Evolutionary conservation across 768 basidiomycete species (phyloP), one percentile per base, ranked within the genome.

Genomic region (Nevesoporus exiguus): DNA sequence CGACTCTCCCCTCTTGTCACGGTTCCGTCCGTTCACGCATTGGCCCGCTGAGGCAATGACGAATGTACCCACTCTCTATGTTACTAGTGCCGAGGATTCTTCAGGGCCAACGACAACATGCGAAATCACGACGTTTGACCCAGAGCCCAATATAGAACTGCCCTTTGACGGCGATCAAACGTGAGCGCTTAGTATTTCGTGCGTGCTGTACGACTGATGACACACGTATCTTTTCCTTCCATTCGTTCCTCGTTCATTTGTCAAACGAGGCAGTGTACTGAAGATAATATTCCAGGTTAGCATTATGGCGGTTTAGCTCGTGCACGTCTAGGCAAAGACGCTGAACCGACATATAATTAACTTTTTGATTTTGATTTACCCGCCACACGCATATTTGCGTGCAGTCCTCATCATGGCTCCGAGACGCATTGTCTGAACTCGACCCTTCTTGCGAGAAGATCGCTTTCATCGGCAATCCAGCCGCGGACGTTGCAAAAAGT

Each of bases 401-500:
- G 17, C 51, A 70, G 69, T 70, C 69, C 82, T 96, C 95, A 3
- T 94, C 89, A 6, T 95, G 93, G 91, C 85, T 98, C 31, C 85
- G 90, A 40, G 93, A 97, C 55, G 93, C 95, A 0, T 80, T 98
- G 14, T 85, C 86, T 11, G 96, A 98, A 65, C 77, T 99, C 14
- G 94, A 98, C 61, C 82, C 92, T 17, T 89, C 92, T 0, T 92
- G 87, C 66, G 85, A 91, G 40, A 89, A 85, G 55, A 77, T 98
- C 19, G 90, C 88, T 0, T 84, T 98, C 68, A 82, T 90, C 24
- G 84, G 88, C 41, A 85, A 86, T 49, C 90, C 92, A 1, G 77
- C 81, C 37, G 61, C 69, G 19, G 67, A 70, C 36, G 58, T 49
- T 21, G 60, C 54, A 36, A 51, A 6, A 34, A 54, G 39, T 11